phyloP scores from a whole-genome alignment of 106 monocot genomes.

The Agapanthus africanus region DNA sequence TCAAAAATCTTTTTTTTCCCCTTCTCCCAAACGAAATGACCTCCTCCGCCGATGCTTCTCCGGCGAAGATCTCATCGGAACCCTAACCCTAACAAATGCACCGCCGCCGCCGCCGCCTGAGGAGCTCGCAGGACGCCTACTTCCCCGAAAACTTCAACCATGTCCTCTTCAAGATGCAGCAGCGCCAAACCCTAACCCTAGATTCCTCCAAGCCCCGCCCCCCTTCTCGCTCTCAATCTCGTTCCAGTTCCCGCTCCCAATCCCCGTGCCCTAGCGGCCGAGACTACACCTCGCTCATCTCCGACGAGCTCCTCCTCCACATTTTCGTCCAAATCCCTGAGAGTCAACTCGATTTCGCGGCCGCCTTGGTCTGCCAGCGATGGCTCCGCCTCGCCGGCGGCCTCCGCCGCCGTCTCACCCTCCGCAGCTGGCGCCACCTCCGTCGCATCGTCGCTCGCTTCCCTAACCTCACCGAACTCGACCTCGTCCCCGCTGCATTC shows the following conservation, averaged over 20 bases:
- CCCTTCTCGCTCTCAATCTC: constrained; percentile 17
- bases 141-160: constrained; percentile 1
- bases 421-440: constrained; percentile 54
- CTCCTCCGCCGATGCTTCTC: no score
- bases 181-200: constrained; percentile 14
- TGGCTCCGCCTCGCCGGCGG: constrained; percentile 75
- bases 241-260: constrained; percentile 9
- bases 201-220: constrained; percentile 8
- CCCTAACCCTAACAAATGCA: no score
- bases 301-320: constrained; percentile 80
- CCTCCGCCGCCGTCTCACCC: constrained; percentile 54
- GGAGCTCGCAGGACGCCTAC: background rate
- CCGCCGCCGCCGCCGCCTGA: no score
- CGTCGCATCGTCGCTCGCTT: constrained; percentile 52
- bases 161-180: background rate
- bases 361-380: constrained; percentile 70
- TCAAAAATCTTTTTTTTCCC: no score
- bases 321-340: constrained; percentile 50
- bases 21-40: no score
- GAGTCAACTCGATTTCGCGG: background rate
- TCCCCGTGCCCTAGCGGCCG: no score
- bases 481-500: constrained; percentile 76
- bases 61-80: no score
- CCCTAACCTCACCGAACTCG: constrained; percentile 49
- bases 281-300: constrained; percentile 46